Base-by-base conservation (phyloP, 2,329 filamentous ascomycete species). In the Cryphonectria parasitica region DNA sequence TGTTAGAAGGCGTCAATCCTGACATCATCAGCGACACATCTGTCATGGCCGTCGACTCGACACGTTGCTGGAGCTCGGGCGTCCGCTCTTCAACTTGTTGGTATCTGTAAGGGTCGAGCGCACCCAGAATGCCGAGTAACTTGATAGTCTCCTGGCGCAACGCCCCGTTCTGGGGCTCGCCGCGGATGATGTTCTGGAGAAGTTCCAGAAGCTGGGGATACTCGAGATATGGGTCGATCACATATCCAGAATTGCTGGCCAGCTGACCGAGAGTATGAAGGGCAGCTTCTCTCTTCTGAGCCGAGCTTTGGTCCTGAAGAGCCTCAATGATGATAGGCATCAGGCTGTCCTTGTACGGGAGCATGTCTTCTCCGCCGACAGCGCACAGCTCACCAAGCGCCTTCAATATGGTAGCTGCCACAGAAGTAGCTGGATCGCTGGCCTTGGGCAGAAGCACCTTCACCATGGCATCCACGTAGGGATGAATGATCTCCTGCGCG, bases 1-100 rank as follows among this genome's bases (percentile, higher is more conserved):
- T 97, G 77, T 93, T 97, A 0, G 95, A 98, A 0, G 96, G 97
- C 0, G 95, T 98, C 56, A 98, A 86, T 19, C 97, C 96, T 58
- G 93, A 94, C 95, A 99, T 99, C 86, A 99, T 98, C 41, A 99
- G 86, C 3, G 95, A 96, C 62, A 99, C 97, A 80, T 99, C 96
- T 0, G 95, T 97, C 76, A 97, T 83, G 70, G 90, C 88, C 56
- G 87, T 88, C 1, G 86, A 85, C 74, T 91, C 89, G 54, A 85
- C 84, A 28, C 86, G 87, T 39, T 87, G 88, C 77, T 96, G 92
- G 74, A 91, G 88, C 77, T 98, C 95, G 0, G 94, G 94, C 2
- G 91, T 92, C 73, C 91, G 90, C 80, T 98, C 95, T 79, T 97
- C 93, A 67, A 97, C 94, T 83, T 97, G 93, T 82, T 95, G 95